Evolutionary conservation across 129 eudicot genomes (phyloP), one percentile per base, ranked within the genome.

Genomic region (Glebionis coronaria): DNA sequence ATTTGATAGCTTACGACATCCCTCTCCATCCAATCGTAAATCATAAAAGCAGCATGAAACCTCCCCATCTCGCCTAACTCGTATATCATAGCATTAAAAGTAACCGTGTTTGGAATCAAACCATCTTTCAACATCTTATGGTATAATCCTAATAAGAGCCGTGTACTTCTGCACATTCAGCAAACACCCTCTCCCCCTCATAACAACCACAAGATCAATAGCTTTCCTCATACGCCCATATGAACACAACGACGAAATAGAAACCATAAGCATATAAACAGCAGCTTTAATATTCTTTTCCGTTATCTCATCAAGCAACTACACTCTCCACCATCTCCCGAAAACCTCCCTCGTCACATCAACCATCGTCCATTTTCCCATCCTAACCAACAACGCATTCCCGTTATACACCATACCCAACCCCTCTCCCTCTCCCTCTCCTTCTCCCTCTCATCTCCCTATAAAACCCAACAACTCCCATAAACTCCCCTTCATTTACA

Each of bases 151-250:
- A n/a, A n/a, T n/a, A n/a, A n/a, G n/a, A n/a, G n/a, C n/a, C n/a
- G n/a, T 84, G 81, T 87, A 87, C 49, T 82, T 82, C 61, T 85
- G 93, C 69, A 81, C 87, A 83, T 91, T 91, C 42, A 90, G 95
- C 16, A 55, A 29, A 29, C 75, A 76, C 4, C 88, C 85, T 64
- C 58, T 79, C 27, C 68, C 73, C 68, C 71, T 75, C 93, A 91
- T 87, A 61, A 67, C 53, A 13, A 73, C 64, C 27, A 78, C 65
- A 81, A 87, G 88, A 75, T 85, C 69, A 60, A 83, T 38, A 18
- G 93, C 90, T 61, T 91, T 84, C 70, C 81, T 78, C 14, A 73
- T 69, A 4, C 76, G 85, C 57, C 97, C 90, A 77, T 20, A 12
- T 16, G 77, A 84, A 79, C 91, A 86, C 61, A 87, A 77, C 2